Conservation (phyloP, 495 filamentous ascomycete species). For the Podospora conica region DNA sequence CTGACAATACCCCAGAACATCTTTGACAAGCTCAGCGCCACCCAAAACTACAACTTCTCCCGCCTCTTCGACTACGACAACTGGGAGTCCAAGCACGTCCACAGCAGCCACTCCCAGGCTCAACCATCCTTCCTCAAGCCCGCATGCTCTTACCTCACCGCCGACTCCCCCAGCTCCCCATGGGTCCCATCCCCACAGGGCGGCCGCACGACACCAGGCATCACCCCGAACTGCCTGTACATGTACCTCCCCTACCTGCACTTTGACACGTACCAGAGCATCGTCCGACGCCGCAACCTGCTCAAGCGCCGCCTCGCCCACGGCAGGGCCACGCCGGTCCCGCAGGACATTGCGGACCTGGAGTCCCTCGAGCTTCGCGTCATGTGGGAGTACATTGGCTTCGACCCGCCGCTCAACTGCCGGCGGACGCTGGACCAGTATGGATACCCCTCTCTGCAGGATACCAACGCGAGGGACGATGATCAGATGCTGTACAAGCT, state of each 20-base stretch:
- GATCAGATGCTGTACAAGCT: slow-evolving; percentile 69
- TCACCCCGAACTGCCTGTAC: slow-evolving; percentile 38
- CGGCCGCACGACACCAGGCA: slow-evolving; percentile 26
- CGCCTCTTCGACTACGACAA: slow-evolving; percentile 47
- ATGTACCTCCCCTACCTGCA: slow-evolving; percentile 54
- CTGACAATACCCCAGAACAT: slow-evolving; percentile 29
- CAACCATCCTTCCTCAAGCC: slow-evolving; percentile 44
- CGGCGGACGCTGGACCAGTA: slow-evolving; percentile 62
- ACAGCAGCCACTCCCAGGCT: slow-evolving; percentile 39
- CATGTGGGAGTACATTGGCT: slow-evolving; percentile 60
- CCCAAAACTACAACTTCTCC: slow-evolving; percentile 30
- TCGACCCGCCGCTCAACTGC: slow-evolving; percentile 57
- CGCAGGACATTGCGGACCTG: slow-evolving; percentile 43
- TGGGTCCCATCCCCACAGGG: slow-evolving; percentile 27
- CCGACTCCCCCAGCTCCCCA: slow-evolving; percentile 27
- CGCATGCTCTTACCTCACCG: slow-evolving; percentile 40
- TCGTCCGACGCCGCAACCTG: slow-evolving; percentile 54
- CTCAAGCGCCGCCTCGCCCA: slow-evolving; percentile 50
- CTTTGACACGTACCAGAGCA: slow-evolving; percentile 58
- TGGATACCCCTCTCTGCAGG: slow-evolving; percentile 56
- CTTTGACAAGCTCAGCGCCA: slow-evolving; percentile 33
- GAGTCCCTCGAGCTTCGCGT: slow-evolving; percentile 54
- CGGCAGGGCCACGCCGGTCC: slow-evolving; percentile 53
- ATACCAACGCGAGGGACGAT: slow-evolving; percentile 57
- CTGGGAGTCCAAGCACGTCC: slow-evolving; percentile 42